A percentile compares a stretch with the other conserved stretches of the same genome.
These are phyloP conservation scores for Mucor ambiguus DNA, from an alignment of 371 early-diverging fungal species.

Conservation along the genomic window DNA sequence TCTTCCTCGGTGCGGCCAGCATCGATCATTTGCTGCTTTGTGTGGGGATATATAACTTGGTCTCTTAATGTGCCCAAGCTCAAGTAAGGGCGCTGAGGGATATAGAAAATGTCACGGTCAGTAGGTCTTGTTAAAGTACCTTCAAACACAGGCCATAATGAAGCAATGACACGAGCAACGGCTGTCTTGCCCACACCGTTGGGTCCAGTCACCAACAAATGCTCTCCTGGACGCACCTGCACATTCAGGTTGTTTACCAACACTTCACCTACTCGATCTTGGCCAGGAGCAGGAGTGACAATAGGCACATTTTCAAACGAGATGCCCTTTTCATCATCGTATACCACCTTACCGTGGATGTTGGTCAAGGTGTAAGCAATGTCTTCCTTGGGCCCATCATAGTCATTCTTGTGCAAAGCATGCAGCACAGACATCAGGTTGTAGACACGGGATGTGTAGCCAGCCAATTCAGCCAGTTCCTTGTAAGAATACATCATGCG, in stretches of 20 bases:
- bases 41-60: slow-evolving; percentile 90
- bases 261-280: slow-evolving; percentile 64
- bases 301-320: slow-evolving; percentile 68
- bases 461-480: slow-evolving; percentile 84
- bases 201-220: slow-evolving; percentile 76
- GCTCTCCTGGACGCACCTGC: slow-evolving; percentile 67
- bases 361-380: slow-evolving; percentile 48
- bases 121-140: slow-evolving; percentile 72
- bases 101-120: slow-evolving; percentile 76
- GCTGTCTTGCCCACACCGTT: slow-evolving; percentile 86
- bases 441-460: slow-evolving; percentile 84
- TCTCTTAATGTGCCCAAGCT: slow-evolving; percentile 84
- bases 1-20: slow-evolving; percentile 80
- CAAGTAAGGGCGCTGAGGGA: slow-evolving; percentile 91
- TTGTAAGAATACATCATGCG: slow-evolving; percentile 91
- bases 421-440: slow-evolving; percentile 73
- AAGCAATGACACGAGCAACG: slow-evolving; percentile 79
- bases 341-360: slow-evolving; percentile 50
- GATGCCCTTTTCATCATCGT: slow-evolving; percentile 50
- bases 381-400: slow-evolving; percentile 33
- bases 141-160: slow-evolving; percentile 87
- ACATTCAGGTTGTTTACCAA: slow-evolving; percentile 63
- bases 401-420: slow-evolving; percentile 55
- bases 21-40: slow-evolving; percentile 72
- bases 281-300: slow-evolving; percentile 68